These are phyloP conservation scores for Porcisia deanei DNA, from an alignment of 208 protist genomes.

Conservation along the genomic window DNA sequence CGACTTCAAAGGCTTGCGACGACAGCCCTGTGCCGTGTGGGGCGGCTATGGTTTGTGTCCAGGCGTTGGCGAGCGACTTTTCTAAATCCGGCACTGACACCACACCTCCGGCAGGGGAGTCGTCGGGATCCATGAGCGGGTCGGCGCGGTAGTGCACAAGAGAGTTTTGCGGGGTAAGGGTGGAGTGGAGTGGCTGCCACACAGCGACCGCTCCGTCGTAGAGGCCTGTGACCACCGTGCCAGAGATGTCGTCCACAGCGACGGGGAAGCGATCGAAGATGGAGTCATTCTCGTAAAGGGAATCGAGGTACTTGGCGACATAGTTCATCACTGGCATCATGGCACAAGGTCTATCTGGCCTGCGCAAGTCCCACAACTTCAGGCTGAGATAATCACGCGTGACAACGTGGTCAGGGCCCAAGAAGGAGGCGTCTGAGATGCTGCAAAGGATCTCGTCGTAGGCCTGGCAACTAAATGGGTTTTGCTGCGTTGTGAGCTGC, in stretches of 20 bases:
- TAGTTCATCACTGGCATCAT: constrained; percentile 78
- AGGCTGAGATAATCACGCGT: constrained; percentile 87
- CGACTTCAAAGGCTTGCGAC: constrained; percentile 6
- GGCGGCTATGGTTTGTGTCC: constrained; percentile 22
- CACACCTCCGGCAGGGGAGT: constrained; percentile 20
- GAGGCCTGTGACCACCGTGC: constrained; percentile 80
- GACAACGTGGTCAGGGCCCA: constrained; percentile 78
- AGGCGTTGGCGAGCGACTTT: constrained; percentile 43
- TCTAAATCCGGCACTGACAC: constrained; percentile 57
- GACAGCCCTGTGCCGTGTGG: constrained; percentile 1
- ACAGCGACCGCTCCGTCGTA: constrained; percentile 86
- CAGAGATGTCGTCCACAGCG: constrained; percentile 73
- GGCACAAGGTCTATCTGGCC: constrained; percentile 50
- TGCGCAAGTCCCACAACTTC: constrained; percentile 87
- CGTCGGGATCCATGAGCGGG: constrained; percentile 37
- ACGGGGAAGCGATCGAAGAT: constrained; percentile 90
- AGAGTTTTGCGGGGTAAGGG: constrained; percentile 25
- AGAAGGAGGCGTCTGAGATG: constrained; percentile 81
- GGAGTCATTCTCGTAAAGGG: constrained; percentile 77
- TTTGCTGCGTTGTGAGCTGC: constrained; percentile 53
- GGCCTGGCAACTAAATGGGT: constrained; percentile 46
- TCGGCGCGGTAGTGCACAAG: constrained; percentile 75
- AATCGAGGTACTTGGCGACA: constrained; percentile 66
- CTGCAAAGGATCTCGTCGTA: constrained; percentile 88
- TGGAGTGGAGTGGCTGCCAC: constrained; percentile 75